phyloP scores from a whole-genome alignment of 2,329 filamentous ascomycete genomes.

The Ploettnerulaceae sp. region DNA sequence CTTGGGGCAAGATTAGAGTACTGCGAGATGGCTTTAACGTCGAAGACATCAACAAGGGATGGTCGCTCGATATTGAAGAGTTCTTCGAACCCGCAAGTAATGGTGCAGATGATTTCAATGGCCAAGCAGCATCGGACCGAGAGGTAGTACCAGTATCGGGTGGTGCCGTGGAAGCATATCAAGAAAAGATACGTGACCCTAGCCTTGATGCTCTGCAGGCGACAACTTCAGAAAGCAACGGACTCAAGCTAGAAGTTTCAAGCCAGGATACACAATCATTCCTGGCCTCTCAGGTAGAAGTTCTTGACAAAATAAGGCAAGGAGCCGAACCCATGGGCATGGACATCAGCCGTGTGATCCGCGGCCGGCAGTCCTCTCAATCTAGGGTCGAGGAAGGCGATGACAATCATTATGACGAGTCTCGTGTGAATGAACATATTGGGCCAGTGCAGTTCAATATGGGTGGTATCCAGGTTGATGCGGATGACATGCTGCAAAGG shows the following conservation, averaged over 20 bases:
- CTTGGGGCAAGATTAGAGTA: constrained; percentile 94
- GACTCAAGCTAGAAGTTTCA: constrained; percentile 47
- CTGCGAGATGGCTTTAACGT: constrained; percentile 89
- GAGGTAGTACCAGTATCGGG: constrained; percentile 34
- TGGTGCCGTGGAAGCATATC: constrained; percentile 68
- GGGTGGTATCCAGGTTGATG: constrained; percentile 93
- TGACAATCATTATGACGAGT: constrained; percentile 26
- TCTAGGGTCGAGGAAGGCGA: constrained; percentile 20
- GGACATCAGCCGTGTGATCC: constrained; percentile 27
- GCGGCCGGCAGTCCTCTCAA: constrained; percentile 22
- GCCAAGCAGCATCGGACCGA: constrained; percentile 9
- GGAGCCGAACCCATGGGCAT: constrained; percentile 40
- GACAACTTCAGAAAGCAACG: constrained; percentile 42
- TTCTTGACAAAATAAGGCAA: constrained; percentile 61
- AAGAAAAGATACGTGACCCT: constrained; percentile 73
- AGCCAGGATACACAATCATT: constrained; percentile 76
- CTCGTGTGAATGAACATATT: constrained; percentile 61
- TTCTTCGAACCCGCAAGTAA: constrained; percentile 37
- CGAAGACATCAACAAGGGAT: constrained; percentile 76
- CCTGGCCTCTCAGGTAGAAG: constrained; percentile 66
- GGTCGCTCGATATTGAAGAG: constrained; percentile 77
- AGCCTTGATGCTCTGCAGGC: constrained; percentile 57
- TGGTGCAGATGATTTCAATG: constrained; percentile 23
- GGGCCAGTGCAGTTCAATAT: constrained; percentile 97
- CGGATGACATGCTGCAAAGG: constrained; percentile 85